These are phyloP conservation scores for Paramecium caudatum DNA, from an alignment of 73 alveolate genomes.

Conservation along the genomic window DNA sequence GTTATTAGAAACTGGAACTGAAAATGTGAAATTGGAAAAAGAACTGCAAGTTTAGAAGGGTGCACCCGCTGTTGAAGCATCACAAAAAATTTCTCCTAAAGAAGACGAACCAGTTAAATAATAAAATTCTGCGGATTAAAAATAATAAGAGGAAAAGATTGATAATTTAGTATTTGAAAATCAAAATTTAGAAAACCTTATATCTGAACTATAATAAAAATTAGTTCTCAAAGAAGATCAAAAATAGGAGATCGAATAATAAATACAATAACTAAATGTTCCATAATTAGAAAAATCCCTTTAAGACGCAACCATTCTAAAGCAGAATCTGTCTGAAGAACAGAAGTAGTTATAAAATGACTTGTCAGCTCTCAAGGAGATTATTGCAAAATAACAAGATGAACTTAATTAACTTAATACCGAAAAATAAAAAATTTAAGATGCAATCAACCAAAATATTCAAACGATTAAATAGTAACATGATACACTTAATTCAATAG, in stretches of 20 bases:
- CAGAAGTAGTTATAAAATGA: too few species aligned
- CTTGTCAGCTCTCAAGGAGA: too few species aligned
- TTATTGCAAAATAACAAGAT: too few species aligned
- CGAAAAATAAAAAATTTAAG: neutral
- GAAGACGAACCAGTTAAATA: neutral
- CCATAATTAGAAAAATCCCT: too few species aligned
- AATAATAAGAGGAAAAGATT: neutral
- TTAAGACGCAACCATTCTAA: too few species aligned
- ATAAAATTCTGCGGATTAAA: neutral
- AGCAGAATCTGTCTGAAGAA: too few species aligned
- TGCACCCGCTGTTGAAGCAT: neutral
- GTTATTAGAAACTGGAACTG: neutral
- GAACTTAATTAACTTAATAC: too few species aligned
- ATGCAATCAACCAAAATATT: neutral
- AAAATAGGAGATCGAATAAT: neutral
- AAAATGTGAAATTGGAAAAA: constrained; percentile 37
- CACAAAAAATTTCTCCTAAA: neutral
- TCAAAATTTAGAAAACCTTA: neutral
- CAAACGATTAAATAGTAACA: neutral
- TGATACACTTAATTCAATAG: neutral
- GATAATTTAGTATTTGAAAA: constrained; percentile 14
- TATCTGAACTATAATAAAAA: neutral
- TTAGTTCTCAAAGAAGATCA: neutral
- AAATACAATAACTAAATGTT: neutral
- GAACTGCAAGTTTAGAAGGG: neutral